phyloP scores from a whole-genome alignment of 352 stramenopile genomes.

The Elongisporangium senticosum region DNA sequence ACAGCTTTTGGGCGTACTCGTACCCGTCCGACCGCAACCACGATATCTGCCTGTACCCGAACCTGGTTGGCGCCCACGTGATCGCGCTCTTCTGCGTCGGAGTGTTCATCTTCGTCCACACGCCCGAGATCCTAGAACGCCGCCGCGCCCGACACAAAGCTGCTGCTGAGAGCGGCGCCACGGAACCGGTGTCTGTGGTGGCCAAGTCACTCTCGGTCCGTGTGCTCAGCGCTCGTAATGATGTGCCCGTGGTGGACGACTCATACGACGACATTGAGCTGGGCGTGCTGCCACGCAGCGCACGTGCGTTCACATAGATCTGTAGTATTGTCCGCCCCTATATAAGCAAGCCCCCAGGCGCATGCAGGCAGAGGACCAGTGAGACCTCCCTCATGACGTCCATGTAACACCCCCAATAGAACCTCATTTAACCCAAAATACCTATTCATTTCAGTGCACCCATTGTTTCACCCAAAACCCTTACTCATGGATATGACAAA shows the following conservation, averaged over 20 bases:
- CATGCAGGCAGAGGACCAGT: background rate
- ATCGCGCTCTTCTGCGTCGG: conserved; percentile 79
- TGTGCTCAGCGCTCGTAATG: conserved; percentile 31
- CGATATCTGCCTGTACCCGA: conserved; percentile 74
- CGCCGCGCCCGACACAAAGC: conserved; percentile 11
- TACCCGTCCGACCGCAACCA: conserved; percentile 71
- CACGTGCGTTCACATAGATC: conserved; percentile 14
- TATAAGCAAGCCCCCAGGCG: background rate
- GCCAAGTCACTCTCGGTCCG: conserved; percentile 32
- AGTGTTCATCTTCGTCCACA: conserved; percentile 81
- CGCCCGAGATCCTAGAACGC: conserved; percentile 52
- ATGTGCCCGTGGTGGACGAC: conserved; percentile 29
- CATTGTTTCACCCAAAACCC: background rate
- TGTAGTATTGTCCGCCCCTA: conserved; percentile 1
- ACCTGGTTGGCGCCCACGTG: conserved; percentile 65
- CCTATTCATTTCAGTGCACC: too few species aligned
- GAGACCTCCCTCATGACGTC: background rate
- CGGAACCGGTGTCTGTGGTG: conserved; percentile 23
- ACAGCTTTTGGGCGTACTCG: conserved; percentile 63
- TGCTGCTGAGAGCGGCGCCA: conserved; percentile 1
- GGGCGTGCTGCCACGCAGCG: conserved; percentile 45
- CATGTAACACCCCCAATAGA: background rate
- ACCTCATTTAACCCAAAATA: background rate
- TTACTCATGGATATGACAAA: background rate
- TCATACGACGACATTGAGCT: conserved; percentile 62